Evolutionary conservation across 805 yeast species (phyloP), one percentile per base, ranked within the genome.

Genomic region (Brettanomyces anomalus): DNA sequence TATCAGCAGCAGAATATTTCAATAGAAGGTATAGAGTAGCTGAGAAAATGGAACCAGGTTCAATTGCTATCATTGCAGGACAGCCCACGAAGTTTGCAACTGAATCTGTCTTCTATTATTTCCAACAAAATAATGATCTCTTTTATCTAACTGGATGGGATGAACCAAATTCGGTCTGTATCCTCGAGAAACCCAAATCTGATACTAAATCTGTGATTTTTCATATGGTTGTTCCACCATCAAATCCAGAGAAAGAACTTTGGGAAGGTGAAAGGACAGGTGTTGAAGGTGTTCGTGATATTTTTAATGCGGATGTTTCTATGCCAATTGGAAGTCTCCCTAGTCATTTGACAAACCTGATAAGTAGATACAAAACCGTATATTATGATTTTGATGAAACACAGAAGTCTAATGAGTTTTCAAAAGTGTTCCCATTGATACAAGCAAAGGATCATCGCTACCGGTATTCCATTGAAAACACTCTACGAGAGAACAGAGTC

Each of bases 241-340:
- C 83, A 57, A 84, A 89, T 56, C 73, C 77, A 5, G 70, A 69
- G 39, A 76, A 74, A 18, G 98, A 93, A 62, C 77, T 82, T 49
- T 93, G 99, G 99, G 97, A 90, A 53, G 99, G 99, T 11, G 81
- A 76, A 36, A 74, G 95, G 52, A 82, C 94, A 15, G 99, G 99
- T 1, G 71, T 80, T 3, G 76, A 80, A 39, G 96, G 94, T 14
- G 96, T 82, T 0, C 65, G 63, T 34, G 90, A 87, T 40, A 77
- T 80, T 37, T 93, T 93, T 66, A 93, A 90, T 58, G 95, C 96
- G 3, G 97, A 88, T 61, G 71, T 71, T 40, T 79, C 85, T 5
- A 72, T 72, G 33, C 74, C 76, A 36, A 70, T 74, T 33, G 67
- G 71, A 26, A 55, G 62, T 5, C 55, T 78, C 13, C 64, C 64